Percentiles rank a stretch among this genome's conserved stretches.
phyloP scores from a whole-genome alignment of 441 rosid genomes.

The Populus hybrid region DNA sequence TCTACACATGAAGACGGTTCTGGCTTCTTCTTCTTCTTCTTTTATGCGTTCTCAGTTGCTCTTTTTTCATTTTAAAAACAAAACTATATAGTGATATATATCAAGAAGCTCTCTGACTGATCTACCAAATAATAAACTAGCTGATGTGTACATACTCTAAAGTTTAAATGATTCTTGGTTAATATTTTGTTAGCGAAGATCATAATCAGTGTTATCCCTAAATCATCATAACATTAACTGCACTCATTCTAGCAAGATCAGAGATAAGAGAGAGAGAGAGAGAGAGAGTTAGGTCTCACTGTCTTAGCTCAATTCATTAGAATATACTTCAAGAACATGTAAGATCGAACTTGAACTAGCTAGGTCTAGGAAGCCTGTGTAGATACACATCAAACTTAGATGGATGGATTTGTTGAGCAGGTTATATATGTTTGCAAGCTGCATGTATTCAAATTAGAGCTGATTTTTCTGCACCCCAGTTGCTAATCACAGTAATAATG shows the following conservation, averaged over 20 bases:
- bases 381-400: background rate
- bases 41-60: no score
- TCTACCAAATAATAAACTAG: background rate
- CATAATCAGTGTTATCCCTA: background rate
- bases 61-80: background rate
- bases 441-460: no score
- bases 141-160: background rate
- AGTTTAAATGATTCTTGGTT: background rate
- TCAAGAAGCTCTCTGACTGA: background rate
- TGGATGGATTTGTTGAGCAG: no score
- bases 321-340: background rate
- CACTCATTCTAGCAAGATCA: background rate
- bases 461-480: no score
- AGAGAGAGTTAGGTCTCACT: background rate
- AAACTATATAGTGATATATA: no score
- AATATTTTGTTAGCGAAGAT: background rate
- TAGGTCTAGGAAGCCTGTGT: background rate
- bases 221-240: background rate
- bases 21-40: background rate
- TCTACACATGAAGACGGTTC: background rate
- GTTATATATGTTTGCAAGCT: no score
- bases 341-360: background rate
- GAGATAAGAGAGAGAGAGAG: background rate
- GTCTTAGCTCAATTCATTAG: background rate
- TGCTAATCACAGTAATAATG: no score